These are phyloP conservation scores for Penicillium sumatraense DNA, from an alignment of 2,329 filamentous ascomycete genomes.

Conservation along the genomic window DNA sequence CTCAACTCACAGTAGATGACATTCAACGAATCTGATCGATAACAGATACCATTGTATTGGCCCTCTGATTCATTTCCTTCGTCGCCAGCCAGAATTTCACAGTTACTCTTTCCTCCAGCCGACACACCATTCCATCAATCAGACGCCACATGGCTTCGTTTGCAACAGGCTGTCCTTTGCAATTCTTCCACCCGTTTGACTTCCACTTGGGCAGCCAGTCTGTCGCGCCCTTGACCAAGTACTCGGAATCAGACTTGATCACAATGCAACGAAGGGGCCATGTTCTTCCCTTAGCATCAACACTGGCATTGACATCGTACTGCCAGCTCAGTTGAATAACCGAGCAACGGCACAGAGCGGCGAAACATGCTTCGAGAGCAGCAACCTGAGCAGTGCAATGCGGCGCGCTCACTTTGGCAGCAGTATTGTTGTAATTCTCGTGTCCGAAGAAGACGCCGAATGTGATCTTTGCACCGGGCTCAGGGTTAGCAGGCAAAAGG, in stretches of 20 bases:
- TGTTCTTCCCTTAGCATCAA: background rate
- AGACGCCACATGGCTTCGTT: slow-evolving; percentile 27
- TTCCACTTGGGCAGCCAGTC: slow-evolving; percentile 39
- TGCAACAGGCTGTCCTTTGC: slow-evolving; percentile 25
- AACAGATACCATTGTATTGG: background rate
- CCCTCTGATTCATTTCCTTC: background rate
- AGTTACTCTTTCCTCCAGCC: background rate
- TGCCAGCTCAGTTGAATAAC: background rate
- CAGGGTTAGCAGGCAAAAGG: background rate
- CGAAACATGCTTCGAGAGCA: background rate
- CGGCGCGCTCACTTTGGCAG: background rate
- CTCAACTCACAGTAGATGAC: no score
- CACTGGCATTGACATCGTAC: background rate
- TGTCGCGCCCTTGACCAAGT: slow-evolving; percentile 37
- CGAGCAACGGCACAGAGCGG: background rate
- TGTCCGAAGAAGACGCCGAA: background rate
- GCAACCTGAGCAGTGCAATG: background rate
- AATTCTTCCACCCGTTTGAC: slow-evolving; percentile 31
- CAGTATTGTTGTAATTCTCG: background rate
- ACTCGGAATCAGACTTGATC: slow-evolving; percentile 41
- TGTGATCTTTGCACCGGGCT: background rate
- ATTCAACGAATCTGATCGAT: background rate
- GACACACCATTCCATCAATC: background rate
- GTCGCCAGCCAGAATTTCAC: background rate
- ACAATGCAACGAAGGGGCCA: slow-evolving; percentile 18